Conservation (phyloP, 495 filamentous ascomycete genomes). For the Trichodelitschia bisporula region DNA sequence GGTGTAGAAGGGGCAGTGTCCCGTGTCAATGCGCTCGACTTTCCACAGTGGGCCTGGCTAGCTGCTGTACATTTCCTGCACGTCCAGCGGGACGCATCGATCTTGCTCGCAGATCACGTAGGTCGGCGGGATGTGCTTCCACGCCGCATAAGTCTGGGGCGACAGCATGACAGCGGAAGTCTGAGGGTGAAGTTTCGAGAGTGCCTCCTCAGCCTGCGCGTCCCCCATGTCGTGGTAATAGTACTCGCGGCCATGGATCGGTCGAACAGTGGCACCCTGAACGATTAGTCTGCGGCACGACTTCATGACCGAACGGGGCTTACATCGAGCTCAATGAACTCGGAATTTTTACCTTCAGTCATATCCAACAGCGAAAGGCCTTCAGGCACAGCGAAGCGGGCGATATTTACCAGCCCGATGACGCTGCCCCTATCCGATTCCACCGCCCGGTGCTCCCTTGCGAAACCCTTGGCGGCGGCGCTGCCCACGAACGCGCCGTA, state of each 20-base stretch:
- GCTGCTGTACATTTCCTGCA: not conserved
- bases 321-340: no score
- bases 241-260: no score
- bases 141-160: slow-evolving; percentile 25
- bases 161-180: no score
- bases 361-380: not conserved
- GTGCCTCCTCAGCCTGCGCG: no score
- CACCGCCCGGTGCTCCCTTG: not conserved
- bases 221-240: no score
- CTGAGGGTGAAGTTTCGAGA: no score
- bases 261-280: no score
- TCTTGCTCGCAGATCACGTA: not conserved
- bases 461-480: not conserved
- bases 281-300: no score
- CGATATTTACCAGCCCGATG: not conserved
- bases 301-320: no score
- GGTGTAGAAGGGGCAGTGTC: not conserved
- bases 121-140: slow-evolving; percentile 17
- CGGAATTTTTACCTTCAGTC: not conserved
- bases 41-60: not conserved
- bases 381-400: not conserved
- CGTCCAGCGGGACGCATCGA: not conserved
- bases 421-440: not conserved
- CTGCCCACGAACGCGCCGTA: not conserved
- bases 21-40: not conserved